Evolutionary conservation across 2,329 filamentous ascomycete genomes (phyloP), one percentile per base, ranked within the genome.

Genomic region (Lomentospora prolificans): DNA sequence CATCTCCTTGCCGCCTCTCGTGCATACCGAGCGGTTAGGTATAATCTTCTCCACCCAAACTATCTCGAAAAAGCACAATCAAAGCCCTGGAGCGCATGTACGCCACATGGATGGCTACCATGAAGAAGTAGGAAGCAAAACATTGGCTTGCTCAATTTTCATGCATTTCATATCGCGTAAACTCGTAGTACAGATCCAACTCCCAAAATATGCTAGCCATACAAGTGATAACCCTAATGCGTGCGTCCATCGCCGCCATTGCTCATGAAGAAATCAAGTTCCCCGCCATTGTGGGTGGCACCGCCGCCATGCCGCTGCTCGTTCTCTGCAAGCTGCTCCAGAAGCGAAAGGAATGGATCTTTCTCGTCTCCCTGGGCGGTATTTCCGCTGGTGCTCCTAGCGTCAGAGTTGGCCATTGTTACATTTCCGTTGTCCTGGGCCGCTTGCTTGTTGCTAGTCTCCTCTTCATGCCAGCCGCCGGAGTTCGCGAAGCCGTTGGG

Each of bases 291-390:
- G 7, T 51, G 48, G 22, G n/a, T 30, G 10, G 28, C 48, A 30
- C 85, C 86, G 8, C 84, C 80, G 0, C 85, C 87, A 53, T 80
- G 75, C 44, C 76, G 66, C 55, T 87, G 80, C 68, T 92, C 88
- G 63, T 89, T 90, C 68, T 94, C 88, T 0, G 88, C 89, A 57
- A 94, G 75, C 69, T 94, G 88, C 66, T 94, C 89, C 33, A 94
- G 72, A 44, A 94, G 70, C 59, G 81, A 87, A 41, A 94, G 69
- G 64, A 95, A 94, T 0, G 89, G 88, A 64, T 94, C 89, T 62
- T 88, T 90, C 61, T 92, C 88, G 19, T 84, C 78, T 2, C 72
- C 74, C 2, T 72, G 66, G 0, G 68, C 73, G 1, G 75, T 76
- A 2, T 71, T 75, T 0, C 74, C 75, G 57, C 76, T 78, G n/a